Evolutionary conservation across 192 early-diverging fungal species (phyloP).

Genomic region (Coemansia sp.): DNA sequence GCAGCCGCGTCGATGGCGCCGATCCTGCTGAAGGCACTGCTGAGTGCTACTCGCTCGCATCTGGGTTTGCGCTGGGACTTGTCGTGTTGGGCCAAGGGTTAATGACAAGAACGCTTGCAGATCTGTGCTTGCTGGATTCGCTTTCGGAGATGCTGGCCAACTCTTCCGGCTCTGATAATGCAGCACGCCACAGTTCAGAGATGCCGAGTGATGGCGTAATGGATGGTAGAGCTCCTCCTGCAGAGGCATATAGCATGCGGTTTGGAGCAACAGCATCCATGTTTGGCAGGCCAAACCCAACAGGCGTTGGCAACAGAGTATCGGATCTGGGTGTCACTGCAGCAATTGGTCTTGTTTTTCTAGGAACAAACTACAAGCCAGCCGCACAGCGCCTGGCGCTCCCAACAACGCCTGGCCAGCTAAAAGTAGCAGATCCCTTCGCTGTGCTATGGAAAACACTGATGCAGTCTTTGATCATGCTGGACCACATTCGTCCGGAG

Average conservation of each 20-base stretch:
- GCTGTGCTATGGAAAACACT: slow-evolving; percentile 70
- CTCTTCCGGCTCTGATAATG: not conserved
- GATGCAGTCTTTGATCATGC: slow-evolving; percentile 74
- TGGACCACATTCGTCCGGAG: slow-evolving; percentile 67
- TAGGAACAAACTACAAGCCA: slow-evolving; percentile 73
- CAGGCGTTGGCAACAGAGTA: slow-evolving; percentile 9
- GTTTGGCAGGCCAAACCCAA: slow-evolving; percentile 16
- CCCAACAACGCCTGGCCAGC: slow-evolving; percentile 58
- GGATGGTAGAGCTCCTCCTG: not conserved
- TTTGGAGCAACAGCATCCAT: not conserved
- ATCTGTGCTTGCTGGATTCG: slow-evolving; percentile 62
- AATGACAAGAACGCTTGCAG: slow-evolving; percentile 54
- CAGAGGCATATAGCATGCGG: not conserved
- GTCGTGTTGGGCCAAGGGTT: slow-evolving; percentile 72
- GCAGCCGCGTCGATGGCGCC: slow-evolving; percentile 20
- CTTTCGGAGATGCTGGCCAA: slow-evolving; percentile 56
- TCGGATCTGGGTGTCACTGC: slow-evolving; percentile 63
- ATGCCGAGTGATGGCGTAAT: not conserved
- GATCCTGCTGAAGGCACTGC: slow-evolving; percentile 56
- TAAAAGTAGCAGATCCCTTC: slow-evolving; percentile 78
- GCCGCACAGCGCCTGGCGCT: slow-evolving; percentile 69
- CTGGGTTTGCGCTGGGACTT: slow-evolving; percentile 85
- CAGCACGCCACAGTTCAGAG: not conserved
- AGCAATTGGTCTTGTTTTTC: slow-evolving; percentile 81
- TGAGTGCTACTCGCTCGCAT: slow-evolving; percentile 73